Conservation (phyloP, 1,284 basidiomycete genomes). For the Albatrellus sp. region DNA sequence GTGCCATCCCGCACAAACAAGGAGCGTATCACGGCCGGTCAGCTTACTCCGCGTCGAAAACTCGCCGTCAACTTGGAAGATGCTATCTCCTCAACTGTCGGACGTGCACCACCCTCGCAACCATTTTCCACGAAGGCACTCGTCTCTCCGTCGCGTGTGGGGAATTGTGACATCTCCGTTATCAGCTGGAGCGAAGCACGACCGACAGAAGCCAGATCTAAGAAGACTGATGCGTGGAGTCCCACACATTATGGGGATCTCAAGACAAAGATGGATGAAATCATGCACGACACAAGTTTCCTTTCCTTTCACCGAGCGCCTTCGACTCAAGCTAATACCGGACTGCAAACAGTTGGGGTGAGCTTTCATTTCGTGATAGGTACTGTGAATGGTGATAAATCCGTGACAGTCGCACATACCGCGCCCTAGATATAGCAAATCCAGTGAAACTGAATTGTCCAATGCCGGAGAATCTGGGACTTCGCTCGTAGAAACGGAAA, state of each 20-base stretch:
- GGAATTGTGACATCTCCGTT: not conserved
- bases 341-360: too few species aligned
- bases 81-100: slow-evolving; percentile 2
- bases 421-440: too few species aligned
- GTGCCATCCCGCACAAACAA: slow-evolving; percentile 7
- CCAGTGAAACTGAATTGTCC: too few species aligned
- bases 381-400: too few species aligned
- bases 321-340: too few species aligned
- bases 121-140: not conserved
- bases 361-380: too few species aligned
- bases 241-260: not conserved
- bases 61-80: slow-evolving; percentile 3
- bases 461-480: too few species aligned
- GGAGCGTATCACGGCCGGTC: slow-evolving; percentile 20
- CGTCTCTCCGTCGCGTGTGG: not conserved
- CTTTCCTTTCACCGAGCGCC: too few species aligned
- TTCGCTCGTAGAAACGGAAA: too few species aligned
- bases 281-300: not conserved
- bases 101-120: not conserved
- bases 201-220: not conserved
- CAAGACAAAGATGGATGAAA: not conserved
- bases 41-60: slow-evolving; percentile 21
- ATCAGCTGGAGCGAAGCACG: not conserved
- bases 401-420: too few species aligned
- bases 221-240: not conserved